Conservation (phyloP, 257 asterid genomes). For the Solanum sejunctum region DNA sequence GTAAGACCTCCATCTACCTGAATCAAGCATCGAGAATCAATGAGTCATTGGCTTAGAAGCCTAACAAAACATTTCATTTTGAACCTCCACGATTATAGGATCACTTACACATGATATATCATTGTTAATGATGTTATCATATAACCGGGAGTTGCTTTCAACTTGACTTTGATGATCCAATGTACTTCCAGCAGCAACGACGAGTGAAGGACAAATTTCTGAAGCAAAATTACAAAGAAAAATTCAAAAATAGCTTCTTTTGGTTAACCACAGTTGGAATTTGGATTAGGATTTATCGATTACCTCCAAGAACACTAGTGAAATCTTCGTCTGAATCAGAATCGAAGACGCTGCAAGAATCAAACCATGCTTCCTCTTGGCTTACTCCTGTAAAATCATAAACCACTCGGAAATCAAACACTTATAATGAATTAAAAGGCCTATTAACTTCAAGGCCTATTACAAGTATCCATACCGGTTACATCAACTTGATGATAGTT, state of each 20-base stretch:
- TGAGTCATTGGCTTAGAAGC: neutral
- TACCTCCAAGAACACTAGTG: slow-evolving; percentile 53
- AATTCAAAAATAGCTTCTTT: neutral
- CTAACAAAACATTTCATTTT: neutral
- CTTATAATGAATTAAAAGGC: neutral
- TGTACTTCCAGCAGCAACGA: slow-evolving; percentile 6
- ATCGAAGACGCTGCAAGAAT: slow-evolving; percentile 48
- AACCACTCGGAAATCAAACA: neutral
- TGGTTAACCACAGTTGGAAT: neutral
- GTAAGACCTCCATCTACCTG: slow-evolving; percentile 5
- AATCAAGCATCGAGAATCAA: neutral
- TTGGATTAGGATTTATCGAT: neutral
- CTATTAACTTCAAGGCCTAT: neutral
- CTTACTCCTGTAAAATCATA: slow-evolving; percentile 20
- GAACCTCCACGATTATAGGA: neutral
- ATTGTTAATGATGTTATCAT: neutral
- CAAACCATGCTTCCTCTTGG: slow-evolving; percentile 81
- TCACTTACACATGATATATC: neutral
- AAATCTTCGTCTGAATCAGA: slow-evolving; percentile 88
- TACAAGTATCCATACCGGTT: slow-evolving; percentile 15
- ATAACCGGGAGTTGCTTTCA: slow-evolving; percentile 1
- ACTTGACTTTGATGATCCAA: neutral
- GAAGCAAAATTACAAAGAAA: neutral
- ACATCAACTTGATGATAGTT: slow-evolving; percentile 13
- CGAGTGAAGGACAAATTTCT: slow-evolving; percentile 31